Conservation (phyloP, 1,284 basidiomycete species). For the Fomes fomentarius region DNA sequence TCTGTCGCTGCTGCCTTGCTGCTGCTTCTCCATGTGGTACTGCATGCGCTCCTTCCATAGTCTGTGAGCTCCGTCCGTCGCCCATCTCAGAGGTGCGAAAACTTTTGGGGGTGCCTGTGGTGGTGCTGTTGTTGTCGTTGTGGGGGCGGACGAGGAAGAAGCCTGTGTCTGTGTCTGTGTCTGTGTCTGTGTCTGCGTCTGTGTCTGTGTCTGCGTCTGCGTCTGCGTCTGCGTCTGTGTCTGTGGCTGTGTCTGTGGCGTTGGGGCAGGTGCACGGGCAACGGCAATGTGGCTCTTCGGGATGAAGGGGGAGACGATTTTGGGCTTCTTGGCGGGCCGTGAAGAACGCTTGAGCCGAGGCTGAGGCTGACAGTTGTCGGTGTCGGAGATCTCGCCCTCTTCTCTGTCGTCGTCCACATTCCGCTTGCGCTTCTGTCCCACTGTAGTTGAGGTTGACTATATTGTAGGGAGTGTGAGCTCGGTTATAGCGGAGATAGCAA, state of each 20-base stretch:
- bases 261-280: too few species aligned
- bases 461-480: too few species aligned
- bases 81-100: background rate
- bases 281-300: too few species aligned
- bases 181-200: too few species aligned
- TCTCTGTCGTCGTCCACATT: background rate
- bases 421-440: background rate
- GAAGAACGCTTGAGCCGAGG: too few species aligned
- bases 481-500: too few species aligned
- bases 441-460: too few species aligned
- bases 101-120: background rate
- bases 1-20: background rate
- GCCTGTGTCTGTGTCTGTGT: too few species aligned
- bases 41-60: constrained; percentile 1
- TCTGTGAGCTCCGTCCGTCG: background rate
- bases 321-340: background rate
- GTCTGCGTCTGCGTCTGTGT: too few species aligned
- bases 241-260: too few species aligned
- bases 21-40: background rate
- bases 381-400: background rate
- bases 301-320: background rate
- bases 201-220: too few species aligned
- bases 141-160: background rate
- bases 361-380: too few species aligned
- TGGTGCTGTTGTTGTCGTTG: background rate